Percentiles rank a stretch among this genome's conserved stretches.
These are phyloP conservation scores for Mentha longifolia DNA, from an alignment of 257 asterid species.

Conservation along the genomic window DNA sequence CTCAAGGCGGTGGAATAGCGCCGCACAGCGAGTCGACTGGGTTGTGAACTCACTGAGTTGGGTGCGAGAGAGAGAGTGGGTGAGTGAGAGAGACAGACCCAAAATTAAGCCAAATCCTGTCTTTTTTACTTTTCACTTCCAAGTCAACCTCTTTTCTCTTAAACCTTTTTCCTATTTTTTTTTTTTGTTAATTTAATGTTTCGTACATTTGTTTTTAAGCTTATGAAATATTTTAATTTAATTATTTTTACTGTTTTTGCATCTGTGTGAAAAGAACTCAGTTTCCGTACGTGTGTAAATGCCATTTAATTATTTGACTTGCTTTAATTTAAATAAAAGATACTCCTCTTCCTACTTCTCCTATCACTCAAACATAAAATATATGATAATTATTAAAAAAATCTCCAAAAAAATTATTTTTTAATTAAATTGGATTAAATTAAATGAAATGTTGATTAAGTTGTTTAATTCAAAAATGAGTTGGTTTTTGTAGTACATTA, in stretches of 20 bases:
- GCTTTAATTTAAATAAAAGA: not conserved
- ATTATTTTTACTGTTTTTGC: constrained; percentile 1
- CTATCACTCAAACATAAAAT: not conserved
- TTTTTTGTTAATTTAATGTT: too few species aligned
- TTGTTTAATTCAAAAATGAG: not conserved
- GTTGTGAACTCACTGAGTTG: constrained; percentile 21
- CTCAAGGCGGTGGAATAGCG: constrained; percentile 36
- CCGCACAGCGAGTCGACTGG: constrained; percentile 34
- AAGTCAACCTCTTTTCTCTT: constrained; percentile 37
- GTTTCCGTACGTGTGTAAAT: constrained; percentile 24
- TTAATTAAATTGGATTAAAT: not conserved
- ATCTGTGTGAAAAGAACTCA: constrained; percentile 23
- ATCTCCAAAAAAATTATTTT: too few species aligned
- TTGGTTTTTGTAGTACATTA: not conserved
- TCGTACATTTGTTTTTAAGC: constrained; percentile 30
- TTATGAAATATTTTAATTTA: constrained; percentile 22
- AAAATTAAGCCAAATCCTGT: constrained; percentile 62
- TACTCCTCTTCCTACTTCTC: not conserved
- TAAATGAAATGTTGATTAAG: too few species aligned
- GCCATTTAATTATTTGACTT: constrained; percentile 17
- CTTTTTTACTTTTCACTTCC: constrained; percentile 51
- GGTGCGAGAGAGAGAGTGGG: too few species aligned
- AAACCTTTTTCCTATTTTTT: constrained; percentile 7
- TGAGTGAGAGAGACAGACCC: constrained; percentile 46
- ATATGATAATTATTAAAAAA: not conserved